Evolutionary conservation across 2,329 filamentous ascomycete species (phyloP), one percentile per base, ranked within the genome.

Genomic region (Verticillium albo-atrum): DNA sequence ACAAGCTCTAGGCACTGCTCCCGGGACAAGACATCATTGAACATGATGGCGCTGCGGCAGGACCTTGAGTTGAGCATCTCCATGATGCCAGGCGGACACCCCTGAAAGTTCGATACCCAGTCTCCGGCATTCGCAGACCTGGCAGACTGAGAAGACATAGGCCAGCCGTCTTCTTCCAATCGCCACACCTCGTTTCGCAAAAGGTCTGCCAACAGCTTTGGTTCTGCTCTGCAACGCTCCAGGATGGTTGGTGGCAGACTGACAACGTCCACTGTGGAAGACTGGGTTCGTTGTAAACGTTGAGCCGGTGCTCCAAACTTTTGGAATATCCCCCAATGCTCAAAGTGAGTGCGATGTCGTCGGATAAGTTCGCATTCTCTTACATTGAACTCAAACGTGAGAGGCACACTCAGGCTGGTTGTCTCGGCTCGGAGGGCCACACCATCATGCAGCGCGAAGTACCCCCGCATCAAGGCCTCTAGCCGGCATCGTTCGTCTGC

Each of bases 401-500:
- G 70, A 0, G 86, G 80, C 25, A 79, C 83, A 2, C 76, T 75
- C 1, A 88, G 66, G 0, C 60, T 12, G 20, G 80, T 75, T 0
- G 74, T 72, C 7, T 66, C 62, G 1, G 72, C 71, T 23, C 60
- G 61, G 2, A 65, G 17, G 2, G 55, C 25, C 54, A 59, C 1
- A 20, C 27, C 4, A 62, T 60, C 57, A 4, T 12, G 61, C n/a
- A 5, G 42, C 3, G 55, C 53, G 62, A 86, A 86, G 58, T 85
- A 86, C 6, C 64, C 65, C 0, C 66, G 65, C 70, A 96, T 86
- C 1, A 99, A 79, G 0, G 73, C 70, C 70, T 99, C 95, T 1
- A 98, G 83, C 1, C 88, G 87, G 63, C 90, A 87, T 53, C 95
- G 84, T 75, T 99, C 95, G 70, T 97, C 94, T 3, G 93, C 95